Conservation (phyloP, 202 grass and related monocot species). For the Dendrocalamus latiflorus region DNA sequence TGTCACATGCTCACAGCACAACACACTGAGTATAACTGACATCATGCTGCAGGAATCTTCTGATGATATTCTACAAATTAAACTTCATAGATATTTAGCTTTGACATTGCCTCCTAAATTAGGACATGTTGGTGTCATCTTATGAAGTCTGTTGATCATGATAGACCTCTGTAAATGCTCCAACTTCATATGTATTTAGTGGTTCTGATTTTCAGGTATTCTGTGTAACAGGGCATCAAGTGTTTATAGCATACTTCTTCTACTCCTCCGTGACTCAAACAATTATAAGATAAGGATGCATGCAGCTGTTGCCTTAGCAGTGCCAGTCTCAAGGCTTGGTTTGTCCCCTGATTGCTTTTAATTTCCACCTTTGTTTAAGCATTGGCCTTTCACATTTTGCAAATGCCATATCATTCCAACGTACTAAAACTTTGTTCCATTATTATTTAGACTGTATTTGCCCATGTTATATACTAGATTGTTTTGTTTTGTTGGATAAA, state of each 20-base stretch:
- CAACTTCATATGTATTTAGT: constrained; percentile 13
- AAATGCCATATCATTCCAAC: constrained; percentile 1
- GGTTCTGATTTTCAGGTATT: constrained; percentile 26
- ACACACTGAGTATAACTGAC: neutral
- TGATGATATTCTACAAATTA: neutral
- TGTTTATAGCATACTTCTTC: constrained; percentile 89
- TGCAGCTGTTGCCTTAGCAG: constrained; percentile 86
- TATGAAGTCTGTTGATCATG: neutral
- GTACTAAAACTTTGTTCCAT: neutral
- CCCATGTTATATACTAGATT: neutral
- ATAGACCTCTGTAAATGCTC: neutral
- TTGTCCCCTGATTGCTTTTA: constrained; percentile 18
- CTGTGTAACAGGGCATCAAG: constrained; percentile 73
- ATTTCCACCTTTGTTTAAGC: neutral
- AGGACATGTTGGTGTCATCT: neutral
- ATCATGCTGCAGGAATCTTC: neutral
- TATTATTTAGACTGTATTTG: constrained; percentile 11
- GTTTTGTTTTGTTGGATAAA: neutral
- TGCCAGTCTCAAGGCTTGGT: constrained; percentile 83
- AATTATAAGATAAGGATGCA: constrained; percentile 99
- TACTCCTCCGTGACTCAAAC: constrained; percentile 81
- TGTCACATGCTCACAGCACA: neutral
- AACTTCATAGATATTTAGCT: neutral
- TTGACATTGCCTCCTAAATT: constrained; percentile 8
- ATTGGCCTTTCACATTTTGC: neutral